These are phyloP conservation scores for Rutstroemia sp. DNA, from an alignment of 2,329 filamentous ascomycete genomes.

Conservation along the genomic window DNA sequence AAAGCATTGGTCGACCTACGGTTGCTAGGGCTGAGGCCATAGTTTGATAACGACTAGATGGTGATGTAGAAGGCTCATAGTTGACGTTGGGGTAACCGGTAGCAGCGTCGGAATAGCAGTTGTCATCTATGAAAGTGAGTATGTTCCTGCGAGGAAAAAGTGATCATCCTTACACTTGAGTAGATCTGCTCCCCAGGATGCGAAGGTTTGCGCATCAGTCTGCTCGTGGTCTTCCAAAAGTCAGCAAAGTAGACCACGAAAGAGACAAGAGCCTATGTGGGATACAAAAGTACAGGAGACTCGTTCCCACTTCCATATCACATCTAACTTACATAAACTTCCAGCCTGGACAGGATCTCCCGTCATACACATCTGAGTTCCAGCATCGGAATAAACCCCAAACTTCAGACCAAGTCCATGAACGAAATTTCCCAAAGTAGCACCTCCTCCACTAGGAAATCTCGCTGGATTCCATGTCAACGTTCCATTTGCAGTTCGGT, in stretches of 20 bases:
- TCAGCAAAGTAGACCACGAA: not conserved
- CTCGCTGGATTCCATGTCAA: conserved; percentile 35
- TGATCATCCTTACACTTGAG: conserved; percentile 34
- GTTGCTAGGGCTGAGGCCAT: conserved; percentile 31
- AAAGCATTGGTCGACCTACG: conserved; percentile 28
- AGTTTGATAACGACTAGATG: conserved; percentile 27
- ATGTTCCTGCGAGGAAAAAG: not conserved
- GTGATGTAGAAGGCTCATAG: conserved; percentile 31
- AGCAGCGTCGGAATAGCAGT: conserved; percentile 31
- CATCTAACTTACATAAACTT: conserved; percentile 21
- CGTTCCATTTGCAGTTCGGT: conserved; percentile 28
- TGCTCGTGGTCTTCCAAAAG: conserved; percentile 18
- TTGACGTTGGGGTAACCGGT: conserved; percentile 30
- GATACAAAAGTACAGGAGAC: no score
- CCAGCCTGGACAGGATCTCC: conserved; percentile 21
- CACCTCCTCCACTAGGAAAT: conserved; percentile 36
- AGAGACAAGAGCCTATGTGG: no score
- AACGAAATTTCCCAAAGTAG: conserved; percentile 35
- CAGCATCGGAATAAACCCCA: conserved; percentile 36
- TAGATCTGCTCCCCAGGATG: conserved; percentile 30
- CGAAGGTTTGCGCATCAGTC: conserved; percentile 22
- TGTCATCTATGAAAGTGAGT: conserved; percentile 26
- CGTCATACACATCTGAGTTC: conserved; percentile 28
- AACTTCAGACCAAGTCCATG: conserved; percentile 35
- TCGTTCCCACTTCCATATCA: not conserved